These are phyloP conservation scores for Prunus campanulata DNA, from an alignment of 306 rosid species.

Conservation along the genomic window DNA sequence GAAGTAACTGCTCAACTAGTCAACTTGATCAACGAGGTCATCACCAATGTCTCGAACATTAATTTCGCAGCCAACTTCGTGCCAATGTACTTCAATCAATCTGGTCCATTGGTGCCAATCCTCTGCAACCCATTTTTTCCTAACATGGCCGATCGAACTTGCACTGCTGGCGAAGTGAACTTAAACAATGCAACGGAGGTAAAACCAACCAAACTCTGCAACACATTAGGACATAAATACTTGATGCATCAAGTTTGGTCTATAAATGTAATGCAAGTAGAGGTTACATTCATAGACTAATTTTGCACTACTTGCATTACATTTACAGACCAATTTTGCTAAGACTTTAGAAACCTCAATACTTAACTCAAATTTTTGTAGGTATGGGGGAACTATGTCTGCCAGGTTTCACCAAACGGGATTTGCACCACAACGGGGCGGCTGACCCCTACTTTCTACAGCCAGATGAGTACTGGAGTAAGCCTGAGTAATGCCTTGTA, in stretches of 20 bases:
- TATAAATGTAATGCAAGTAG: neutral
- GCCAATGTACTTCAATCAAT: constrained; percentile 60
- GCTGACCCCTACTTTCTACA: constrained; percentile 46
- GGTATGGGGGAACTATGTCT: constrained; percentile 49
- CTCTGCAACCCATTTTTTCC: constrained; percentile 57
- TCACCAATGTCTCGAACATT: constrained; percentile 49
- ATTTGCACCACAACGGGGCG: constrained; percentile 53
- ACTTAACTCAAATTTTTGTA: constrained; percentile 9
- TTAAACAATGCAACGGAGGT: constrained; percentile 48
- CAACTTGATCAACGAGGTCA: constrained; percentile 38
- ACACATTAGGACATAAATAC: neutral
- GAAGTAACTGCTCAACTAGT: constrained; percentile 47
- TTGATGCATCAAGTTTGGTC: neutral
- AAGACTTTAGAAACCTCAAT: neutral
- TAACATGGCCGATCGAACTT: constrained; percentile 46
- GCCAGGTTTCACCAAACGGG: constrained; percentile 42
- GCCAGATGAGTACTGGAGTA: constrained; percentile 37
- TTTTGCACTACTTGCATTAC: neutral
- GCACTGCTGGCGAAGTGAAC: constrained; percentile 40
- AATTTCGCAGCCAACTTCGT: constrained; percentile 30
- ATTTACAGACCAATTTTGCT: neutral
- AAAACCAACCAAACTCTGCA: neutral
- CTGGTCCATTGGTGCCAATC: constrained; percentile 57
- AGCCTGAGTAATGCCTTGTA: constrained; percentile 35
- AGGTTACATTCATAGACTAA: neutral